A percentile compares a stretch with the other conserved stretches of the same genome.
Conservation (phyloP, 2,329 filamentous ascomycete genomes). For the Colletotrichum acutatum region DNA sequence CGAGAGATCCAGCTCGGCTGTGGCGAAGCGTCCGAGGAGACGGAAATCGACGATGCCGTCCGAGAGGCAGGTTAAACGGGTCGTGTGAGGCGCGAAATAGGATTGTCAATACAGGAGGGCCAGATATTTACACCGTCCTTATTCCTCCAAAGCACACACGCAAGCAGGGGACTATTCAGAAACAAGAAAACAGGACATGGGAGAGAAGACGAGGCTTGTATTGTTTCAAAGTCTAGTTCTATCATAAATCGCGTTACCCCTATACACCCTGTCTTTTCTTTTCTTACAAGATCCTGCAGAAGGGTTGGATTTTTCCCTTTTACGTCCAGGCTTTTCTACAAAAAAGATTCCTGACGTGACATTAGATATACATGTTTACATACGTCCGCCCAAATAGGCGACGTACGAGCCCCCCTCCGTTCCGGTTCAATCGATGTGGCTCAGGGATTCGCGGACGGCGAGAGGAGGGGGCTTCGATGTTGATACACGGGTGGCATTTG, state of each 20-base stretch:
- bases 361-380: constrained; percentile 35
- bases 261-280: constrained; percentile 3
- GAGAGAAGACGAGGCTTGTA: constrained; percentile 33
- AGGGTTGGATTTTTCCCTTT: constrained; percentile 5
- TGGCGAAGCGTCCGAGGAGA: background rate
- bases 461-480: constrained; percentile 10
- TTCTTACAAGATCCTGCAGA: constrained; percentile 11
- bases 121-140: too few species aligned
- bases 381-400: constrained; percentile 25
- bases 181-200: too few species aligned
- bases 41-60: background rate
- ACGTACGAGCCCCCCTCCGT: background rate
- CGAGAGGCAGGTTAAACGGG: background rate
- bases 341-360: constrained; percentile 20
- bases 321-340: constrained; percentile 2
- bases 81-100: background rate
- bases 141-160: too few species aligned
- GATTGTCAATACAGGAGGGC: background rate
- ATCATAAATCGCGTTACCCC: constrained; percentile 30
- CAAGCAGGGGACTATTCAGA: too few species aligned
- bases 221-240: constrained; percentile 34
- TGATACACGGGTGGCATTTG: constrained; percentile 27
- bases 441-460: background rate
- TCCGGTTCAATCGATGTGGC: background rate
- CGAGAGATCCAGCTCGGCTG: background rate